Percentiles rank a stretch among this genome's conserved stretches.
These are phyloP conservation scores for Ophiostoma quercus DNA, from an alignment of 2,329 filamentous ascomycete genomes.

Conservation along the genomic window DNA sequence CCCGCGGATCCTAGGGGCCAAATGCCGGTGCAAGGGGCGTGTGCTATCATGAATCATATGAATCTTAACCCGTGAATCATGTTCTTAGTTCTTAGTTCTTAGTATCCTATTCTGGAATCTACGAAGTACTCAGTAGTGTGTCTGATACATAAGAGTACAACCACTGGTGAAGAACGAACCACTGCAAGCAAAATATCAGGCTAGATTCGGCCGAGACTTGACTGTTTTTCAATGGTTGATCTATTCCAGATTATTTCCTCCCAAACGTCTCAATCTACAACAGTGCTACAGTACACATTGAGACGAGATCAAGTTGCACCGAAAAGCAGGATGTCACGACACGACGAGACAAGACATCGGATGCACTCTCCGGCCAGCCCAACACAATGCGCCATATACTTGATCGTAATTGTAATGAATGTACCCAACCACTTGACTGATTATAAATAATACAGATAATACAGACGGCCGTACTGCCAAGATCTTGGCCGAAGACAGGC, in stretches of 20 bases:
- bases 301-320: neutral
- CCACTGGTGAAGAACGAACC: neutral
- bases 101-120: no score
- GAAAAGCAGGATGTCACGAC: neutral
- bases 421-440: no score
- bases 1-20: neutral
- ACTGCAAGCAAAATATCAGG: neutral
- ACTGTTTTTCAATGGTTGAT: neutral
- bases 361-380: neutral
- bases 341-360: no score
- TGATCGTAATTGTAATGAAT: no score
- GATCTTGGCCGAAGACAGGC: neutral
- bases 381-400: neutral
- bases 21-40: neutral
- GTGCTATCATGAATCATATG: constrained; percentile 1
- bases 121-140: no score
- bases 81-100: neutral
- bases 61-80: neutral
- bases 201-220: neutral
- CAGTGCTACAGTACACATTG: neutral
- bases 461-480: neutral
- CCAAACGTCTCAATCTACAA: no score
- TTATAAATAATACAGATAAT: neutral
- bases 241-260: no score
- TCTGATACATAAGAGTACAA: no score